phyloP scores from a whole-genome alignment of 768 basidiomycete genomes.

The Pulveroboletus frians region DNA sequence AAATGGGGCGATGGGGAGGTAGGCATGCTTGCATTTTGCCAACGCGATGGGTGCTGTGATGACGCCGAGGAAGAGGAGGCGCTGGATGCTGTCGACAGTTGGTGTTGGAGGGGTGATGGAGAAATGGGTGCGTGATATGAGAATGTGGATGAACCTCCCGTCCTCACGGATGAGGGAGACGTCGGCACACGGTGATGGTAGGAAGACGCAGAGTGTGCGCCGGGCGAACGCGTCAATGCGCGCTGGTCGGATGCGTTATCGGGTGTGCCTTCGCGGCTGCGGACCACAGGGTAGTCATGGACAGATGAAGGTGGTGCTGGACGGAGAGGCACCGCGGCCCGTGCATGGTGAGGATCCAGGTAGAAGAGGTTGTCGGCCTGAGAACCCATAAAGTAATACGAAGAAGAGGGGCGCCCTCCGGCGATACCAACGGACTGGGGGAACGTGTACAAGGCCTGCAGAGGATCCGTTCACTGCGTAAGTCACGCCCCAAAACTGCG shows the following conservation, averaged over 20 bases:
- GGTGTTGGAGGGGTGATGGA: slow-evolving; percentile 62
- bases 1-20: slow-evolving; percentile 18
- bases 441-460: slow-evolving; percentile 79
- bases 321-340: slow-evolving; percentile 70
- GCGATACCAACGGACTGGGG: slow-evolving; percentile 97
- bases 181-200: slow-evolving; percentile 37
- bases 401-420: slow-evolving; percentile 93
- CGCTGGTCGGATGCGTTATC: slow-evolving; percentile 28
- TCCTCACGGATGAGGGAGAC: slow-evolving; percentile 49
- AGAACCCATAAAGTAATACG: slow-evolving; percentile 94
- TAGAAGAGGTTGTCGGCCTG: slow-evolving; percentile 87
- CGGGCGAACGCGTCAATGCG: slow-evolving; percentile 24
- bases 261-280: slow-evolving; percentile 28
- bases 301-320: slow-evolving; percentile 34
- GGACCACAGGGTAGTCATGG: slow-evolving; percentile 20
- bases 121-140: slow-evolving; percentile 58
- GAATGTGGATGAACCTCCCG: slow-evolving; percentile 40
- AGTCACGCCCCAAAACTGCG: background rate
- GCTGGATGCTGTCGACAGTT: slow-evolving; percentile 45
- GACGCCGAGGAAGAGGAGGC: slow-evolving; percentile 29
- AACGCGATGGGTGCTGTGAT: slow-evolving; percentile 28
- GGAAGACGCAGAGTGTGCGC: slow-evolving; percentile 15
- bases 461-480: background rate
- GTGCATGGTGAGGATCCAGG: slow-evolving; percentile 74
- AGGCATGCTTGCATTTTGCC: slow-evolving; percentile 25